Base-by-base conservation (phyloP, 352 stramenopile genomes). In the Halophytophthora batemanensis region DNA sequence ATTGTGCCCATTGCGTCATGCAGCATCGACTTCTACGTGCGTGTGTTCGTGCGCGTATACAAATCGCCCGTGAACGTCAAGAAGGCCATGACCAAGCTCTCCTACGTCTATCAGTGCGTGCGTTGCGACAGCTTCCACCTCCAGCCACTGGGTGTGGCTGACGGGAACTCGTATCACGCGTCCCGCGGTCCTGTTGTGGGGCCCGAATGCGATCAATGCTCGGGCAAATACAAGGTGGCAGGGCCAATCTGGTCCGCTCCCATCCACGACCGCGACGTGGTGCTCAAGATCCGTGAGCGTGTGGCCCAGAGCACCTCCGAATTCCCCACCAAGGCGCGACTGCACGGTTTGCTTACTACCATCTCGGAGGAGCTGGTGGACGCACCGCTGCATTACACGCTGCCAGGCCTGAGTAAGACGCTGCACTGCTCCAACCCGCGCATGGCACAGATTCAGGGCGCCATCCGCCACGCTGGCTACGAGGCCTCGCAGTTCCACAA, bases 11-110 rank as follows among this genome's bases (percentile, higher is more conserved):
- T 99, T 18, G 86, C 98, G 19, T 98, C 90, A 33, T 97, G 99
- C 50, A 97, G 96, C 57, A 99, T 99, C 65, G 96, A 98, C 53
- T 99, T 99, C 66, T 99, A 99, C 78, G 83, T 99, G 37, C 95
- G 98, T 43, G 89, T 99, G 36, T 99, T 99, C 77, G 96, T 99
- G 14, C 94, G 98, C 53, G 96, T 99, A 37, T 98, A 96, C 71
- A 92, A 98, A 62, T 96, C 95, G 47, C 96, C 97, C 17, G 80
- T 90, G 14, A 96, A 97, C 59, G 95, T 96, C 33, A 98, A 98
- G 71, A 82, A 95, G 47, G 86, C 80, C 11, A 94, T 95, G 82
- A 95, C 83, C 40, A 95, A 95, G 72, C 80, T 92, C 13, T 95
- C 86, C 53, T 83, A 94, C 57, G 74, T 89, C 10, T 95, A 77